Conservation (phyloP, 495 filamentous ascomycete genomes). For the Penicillium maclennaniae region DNA sequence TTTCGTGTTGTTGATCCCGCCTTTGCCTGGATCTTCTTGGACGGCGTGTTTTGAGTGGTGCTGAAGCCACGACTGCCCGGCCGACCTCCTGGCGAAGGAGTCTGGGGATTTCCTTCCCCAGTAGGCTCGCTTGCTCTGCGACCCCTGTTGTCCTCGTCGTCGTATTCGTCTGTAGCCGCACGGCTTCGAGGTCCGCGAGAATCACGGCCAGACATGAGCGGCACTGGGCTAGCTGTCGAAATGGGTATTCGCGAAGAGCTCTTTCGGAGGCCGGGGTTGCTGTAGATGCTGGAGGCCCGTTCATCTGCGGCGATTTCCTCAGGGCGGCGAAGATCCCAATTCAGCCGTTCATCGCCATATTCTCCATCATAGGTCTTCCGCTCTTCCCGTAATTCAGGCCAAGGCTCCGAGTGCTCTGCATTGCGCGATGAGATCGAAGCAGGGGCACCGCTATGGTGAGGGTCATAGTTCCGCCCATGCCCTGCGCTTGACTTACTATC, state of each 20-base stretch:
- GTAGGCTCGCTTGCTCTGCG: conserved; percentile 71
- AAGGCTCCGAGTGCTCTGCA: conserved; percentile 34
- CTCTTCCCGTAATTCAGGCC: conserved; percentile 37
- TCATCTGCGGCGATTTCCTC: conserved; percentile 73
- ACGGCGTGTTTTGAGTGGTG: conserved; percentile 27
- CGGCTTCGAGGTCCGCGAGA: conserved; percentile 62
- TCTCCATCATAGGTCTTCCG: conserved; percentile 41
- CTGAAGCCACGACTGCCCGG: conserved; percentile 41
- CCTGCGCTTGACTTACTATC: conserved; percentile 58
- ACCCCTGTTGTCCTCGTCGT: conserved; percentile 58
- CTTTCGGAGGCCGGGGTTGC: conserved; percentile 41
- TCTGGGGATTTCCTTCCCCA: conserved; percentile 50
- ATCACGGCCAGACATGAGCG: conserved; percentile 73
- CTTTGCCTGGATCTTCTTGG: conserved; percentile 42
- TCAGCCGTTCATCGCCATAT: conserved; percentile 29
- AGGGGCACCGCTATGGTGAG: conserved; percentile 28
- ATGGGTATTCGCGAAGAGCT: conserved; percentile 79
- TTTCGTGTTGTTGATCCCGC: conserved; percentile 40
- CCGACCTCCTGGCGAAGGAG: conserved; percentile 39
- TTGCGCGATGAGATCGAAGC: conserved; percentile 28
- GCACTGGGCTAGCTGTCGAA: conserved; percentile 68
- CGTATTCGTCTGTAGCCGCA: conserved; percentile 39
- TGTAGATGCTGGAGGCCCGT: conserved; percentile 41
- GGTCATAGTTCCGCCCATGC: conserved; percentile 52
- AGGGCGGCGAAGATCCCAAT: conserved; percentile 73